phyloP scores from a whole-genome alignment of 495 filamentous ascomycete species.

The Usnea hakonensis region DNA sequence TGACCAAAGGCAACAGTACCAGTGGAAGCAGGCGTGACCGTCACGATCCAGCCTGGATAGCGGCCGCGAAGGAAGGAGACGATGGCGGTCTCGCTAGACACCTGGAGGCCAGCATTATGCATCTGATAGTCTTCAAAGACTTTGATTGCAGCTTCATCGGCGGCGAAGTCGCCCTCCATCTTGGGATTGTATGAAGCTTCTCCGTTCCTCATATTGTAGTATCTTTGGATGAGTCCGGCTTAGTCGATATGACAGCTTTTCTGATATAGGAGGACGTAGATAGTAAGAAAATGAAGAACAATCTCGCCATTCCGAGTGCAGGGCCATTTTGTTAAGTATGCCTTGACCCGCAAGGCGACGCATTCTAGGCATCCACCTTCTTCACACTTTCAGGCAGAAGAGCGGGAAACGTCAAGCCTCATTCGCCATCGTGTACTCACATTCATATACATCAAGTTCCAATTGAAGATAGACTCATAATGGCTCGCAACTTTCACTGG shows the following conservation, averaged over 20 bases:
- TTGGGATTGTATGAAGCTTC: neutral
- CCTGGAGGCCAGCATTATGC: slow-evolving; percentile 4
- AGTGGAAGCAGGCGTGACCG: slow-evolving; percentile 29
- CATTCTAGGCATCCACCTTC: neutral
- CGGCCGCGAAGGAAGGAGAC: slow-evolving; percentile 19
- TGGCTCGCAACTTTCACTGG: no score
- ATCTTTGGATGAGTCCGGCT: neutral
- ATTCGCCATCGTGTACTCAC: no score
- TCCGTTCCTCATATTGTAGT: slow-evolving; percentile 3
- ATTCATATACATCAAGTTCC: no score
- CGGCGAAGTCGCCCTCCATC: neutral
- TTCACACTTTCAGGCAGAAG: neutral
- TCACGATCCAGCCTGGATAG: slow-evolving; percentile 17
- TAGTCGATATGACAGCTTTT: neutral
- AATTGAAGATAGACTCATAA: no score
- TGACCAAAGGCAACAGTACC: slow-evolving; percentile 32
- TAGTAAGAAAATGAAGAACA: neutral
- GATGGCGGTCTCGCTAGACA: slow-evolving; percentile 9
- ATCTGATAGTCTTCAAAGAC: slow-evolving; percentile 14
- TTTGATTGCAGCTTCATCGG: slow-evolving; percentile 3
- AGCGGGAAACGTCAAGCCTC: no score
- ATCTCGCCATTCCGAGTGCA: neutral
- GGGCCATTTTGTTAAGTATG: neutral
- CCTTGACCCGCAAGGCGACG: neutral
- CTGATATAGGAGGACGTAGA: neutral